phyloP scores from a whole-genome alignment of 306 rosid genomes.

The Purshia tridentata region DNA sequence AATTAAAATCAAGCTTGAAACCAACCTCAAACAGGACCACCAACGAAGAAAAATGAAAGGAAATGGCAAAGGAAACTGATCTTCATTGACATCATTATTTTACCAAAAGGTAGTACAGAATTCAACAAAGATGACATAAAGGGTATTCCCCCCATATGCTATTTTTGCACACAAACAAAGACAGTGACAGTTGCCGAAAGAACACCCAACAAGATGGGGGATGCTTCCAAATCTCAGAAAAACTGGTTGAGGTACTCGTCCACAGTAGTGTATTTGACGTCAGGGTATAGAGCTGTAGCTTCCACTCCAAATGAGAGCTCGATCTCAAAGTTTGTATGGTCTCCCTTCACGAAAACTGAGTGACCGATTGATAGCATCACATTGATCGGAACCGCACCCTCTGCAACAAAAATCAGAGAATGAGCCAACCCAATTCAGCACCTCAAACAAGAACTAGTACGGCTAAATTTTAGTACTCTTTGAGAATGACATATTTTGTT shows the following conservation, averaged over 20 bases:
- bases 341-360: slow-evolving; percentile 50
- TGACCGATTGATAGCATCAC: slow-evolving; percentile 38
- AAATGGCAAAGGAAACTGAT: neutral
- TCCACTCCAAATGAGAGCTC: slow-evolving; percentile 62
- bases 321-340: slow-evolving; percentile 54
- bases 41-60: neutral
- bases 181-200: neutral
- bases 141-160: neutral
- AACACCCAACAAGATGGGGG: neutral
- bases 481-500: neutral
- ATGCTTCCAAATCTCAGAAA: slow-evolving; percentile 19
- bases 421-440: neutral
- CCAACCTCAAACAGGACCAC: no score
- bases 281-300: slow-evolving; percentile 60
- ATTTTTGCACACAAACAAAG: neutral
- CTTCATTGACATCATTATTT: neutral
- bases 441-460: neutral
- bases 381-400: slow-evolving; percentile 41
- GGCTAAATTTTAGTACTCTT: neutral
- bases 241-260: slow-evolving; percentile 61
- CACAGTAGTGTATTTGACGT: slow-evolving; percentile 56
- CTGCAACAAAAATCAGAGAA: slow-evolving; percentile 27
- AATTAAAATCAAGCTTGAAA: no score
- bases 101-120: neutral
- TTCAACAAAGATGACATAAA: neutral